These are phyloP conservation scores for Raffaelea ambrosiae DNA, from an alignment of 2,329 filamentous ascomycete species.

Conservation along the genomic window DNA sequence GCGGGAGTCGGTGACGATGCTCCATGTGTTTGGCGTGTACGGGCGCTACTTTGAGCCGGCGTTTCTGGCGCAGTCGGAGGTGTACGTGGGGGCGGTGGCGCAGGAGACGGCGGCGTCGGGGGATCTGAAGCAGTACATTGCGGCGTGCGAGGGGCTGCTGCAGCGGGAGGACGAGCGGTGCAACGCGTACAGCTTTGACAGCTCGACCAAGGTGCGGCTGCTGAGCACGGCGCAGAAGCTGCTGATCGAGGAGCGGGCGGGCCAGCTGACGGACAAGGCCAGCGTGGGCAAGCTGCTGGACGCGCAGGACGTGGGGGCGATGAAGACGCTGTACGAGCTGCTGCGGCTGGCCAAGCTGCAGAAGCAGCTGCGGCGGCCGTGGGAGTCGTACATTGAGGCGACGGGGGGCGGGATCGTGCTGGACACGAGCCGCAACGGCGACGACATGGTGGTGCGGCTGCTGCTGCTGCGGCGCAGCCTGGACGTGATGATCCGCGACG, in stretches of 20 bases:
- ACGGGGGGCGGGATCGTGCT: slow-evolving; percentile 66
- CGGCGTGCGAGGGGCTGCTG: slow-evolving; percentile 60
- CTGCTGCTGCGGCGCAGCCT: slow-evolving; percentile 72
- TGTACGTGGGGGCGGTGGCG: slow-evolving; percentile 63
- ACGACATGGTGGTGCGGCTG: slow-evolving; percentile 79
- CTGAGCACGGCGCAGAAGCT: slow-evolving; percentile 64
- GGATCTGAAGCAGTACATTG: slow-evolving; percentile 67
- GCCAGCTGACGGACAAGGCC: slow-evolving; percentile 54
- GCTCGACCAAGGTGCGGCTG: slow-evolving; percentile 70
- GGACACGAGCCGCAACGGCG: slow-evolving; percentile 39
- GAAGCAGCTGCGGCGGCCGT: slow-evolving; percentile 60
- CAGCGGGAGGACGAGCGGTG: slow-evolving; percentile 66
- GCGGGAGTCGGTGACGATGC: slow-evolving; percentile 67
- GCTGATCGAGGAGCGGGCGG: slow-evolving; percentile 60
- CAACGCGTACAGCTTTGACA: slow-evolving; percentile 73
- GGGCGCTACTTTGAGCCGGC: slow-evolving; percentile 67
- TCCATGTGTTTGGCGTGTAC: slow-evolving; percentile 80
- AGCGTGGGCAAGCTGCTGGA: slow-evolving; percentile 68
- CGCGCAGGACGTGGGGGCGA: slow-evolving; percentile 57
- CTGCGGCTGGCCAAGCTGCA: slow-evolving; percentile 65
- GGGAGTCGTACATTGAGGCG: slow-evolving; percentile 68
- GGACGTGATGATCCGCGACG: slow-evolving; percentile 66
- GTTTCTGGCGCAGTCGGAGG: slow-evolving; percentile 59
- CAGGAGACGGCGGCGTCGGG: slow-evolving; percentile 33
- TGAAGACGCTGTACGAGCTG: slow-evolving; percentile 71